Evolutionary conservation across 2,329 filamentous ascomycete species (phyloP), one percentile per base, ranked within the genome.

Genomic region (Pseudogymnoascus sp.): DNA sequence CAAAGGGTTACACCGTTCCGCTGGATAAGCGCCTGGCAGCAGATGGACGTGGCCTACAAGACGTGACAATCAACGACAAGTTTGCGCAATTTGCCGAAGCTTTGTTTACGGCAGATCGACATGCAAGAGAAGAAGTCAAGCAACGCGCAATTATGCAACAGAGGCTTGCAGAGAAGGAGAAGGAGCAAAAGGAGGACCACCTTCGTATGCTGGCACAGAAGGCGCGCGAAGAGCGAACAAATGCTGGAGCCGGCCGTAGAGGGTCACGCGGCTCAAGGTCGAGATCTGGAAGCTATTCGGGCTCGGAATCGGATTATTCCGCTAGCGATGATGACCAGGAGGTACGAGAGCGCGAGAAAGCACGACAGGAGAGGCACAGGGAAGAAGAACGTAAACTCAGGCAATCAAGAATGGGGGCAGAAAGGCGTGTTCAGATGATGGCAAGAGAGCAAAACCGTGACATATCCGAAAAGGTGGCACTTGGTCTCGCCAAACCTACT

Each of bases 41-140:
- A 7, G 93, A 98, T 75, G 95, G 95, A 11, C 84, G 95, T 71
- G 91, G 91, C 0, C 75, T 99, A 66, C 92, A 97, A 75, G 95
- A 99, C 73, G 87, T 96, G 43, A 89, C 91, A 6, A 98, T 99
- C 78, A 98, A 96, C 77, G 95, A 99, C 80, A 98, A 97, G 74
- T 98, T 99, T 73, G 93, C 93, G 2, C 91, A 96, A 71, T 96
- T 99, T 73, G 90, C 92, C 0, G 95, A 99, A 77, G 92, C 93
- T 0, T 79, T 99, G 38, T 96, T 95, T 75, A 96, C 95, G 67
- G 95, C 95, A 1, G 95, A 99, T 73, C 83, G 93, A 59, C 95
- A 98, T 74, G 95, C 95, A 6, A 85, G 95, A 71, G 95, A 99
- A 72, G 95, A 99, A 75, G 93, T 99, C 62, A 89, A 93, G 72